Base-by-base conservation (phyloP, 2,329 filamentous ascomycete genomes). In the Aotearoamyces nothofagi region DNA sequence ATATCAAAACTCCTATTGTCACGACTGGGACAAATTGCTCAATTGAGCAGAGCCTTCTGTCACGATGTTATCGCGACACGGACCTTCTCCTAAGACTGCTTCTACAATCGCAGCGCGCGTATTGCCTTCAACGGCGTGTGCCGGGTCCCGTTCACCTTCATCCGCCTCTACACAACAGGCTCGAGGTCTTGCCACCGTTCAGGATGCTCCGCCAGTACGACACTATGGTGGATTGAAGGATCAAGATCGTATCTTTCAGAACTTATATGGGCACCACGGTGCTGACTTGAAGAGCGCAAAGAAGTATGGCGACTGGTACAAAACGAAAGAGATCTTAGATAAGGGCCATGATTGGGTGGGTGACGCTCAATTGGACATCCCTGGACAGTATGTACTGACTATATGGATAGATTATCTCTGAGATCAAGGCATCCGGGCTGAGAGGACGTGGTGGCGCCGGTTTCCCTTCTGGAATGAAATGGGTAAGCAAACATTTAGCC, bases 301-400 rank as follows among this genome's bases (percentile, higher is more conserved):
- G 76, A 93, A 92, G 62, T 92, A 92, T 68, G 90, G 90, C 45
- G 90, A 96, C 57, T 98, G 90, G 90, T 74, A 98, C 65, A 93
- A 92, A 69, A 98, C 90, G 32, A 98, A 98, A 69, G 90, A 98
- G 56, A 98, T 98, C 33, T 58, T 98, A 34, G 61, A 83, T 44
- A 98, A 98, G 68, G 90, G 90, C 32, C 82, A 98, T 58, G 87
- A 98, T 49, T 98, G 90, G 77, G 70, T 75, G 55, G 42, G 50
- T 38, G 27, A 22, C 26, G 23, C 23, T 15, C 19, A 27, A 24
- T 20, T 22, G 23, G 16, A 26, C 31, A 26, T 13, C 13, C 9
- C 15, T 24, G n/a, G 13, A 15, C 29, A 12, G 31, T 5, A 11
- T 10, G 14, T 17, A 24, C 38, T 49, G 34, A 48, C 33, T 32